These are phyloP conservation scores for Graphilbum sp. DNA, from an alignment of 2,329 filamentous ascomycete species.

Conservation along the genomic window DNA sequence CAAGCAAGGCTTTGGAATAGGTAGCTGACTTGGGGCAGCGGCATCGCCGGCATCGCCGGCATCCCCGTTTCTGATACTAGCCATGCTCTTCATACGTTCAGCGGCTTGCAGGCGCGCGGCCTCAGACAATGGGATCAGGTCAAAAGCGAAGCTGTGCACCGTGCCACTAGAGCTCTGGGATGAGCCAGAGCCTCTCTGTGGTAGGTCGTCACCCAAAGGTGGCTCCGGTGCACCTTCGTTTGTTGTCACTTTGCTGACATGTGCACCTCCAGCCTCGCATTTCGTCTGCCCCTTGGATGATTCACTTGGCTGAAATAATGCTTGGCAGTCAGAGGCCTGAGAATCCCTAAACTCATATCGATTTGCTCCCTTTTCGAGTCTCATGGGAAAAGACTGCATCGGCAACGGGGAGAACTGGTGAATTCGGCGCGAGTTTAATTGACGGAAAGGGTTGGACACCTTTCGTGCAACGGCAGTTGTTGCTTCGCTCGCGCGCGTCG, in stretches of 20 bases:
- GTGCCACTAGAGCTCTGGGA: constrained; percentile 7
- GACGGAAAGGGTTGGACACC: constrained; percentile 7
- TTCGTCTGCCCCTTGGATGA: too few species aligned
- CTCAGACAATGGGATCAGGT: constrained; percentile 15
- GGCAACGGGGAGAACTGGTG: constrained; percentile 5
- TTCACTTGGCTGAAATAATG: too few species aligned
- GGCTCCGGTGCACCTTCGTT: neutral
- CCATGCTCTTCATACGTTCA: neutral
- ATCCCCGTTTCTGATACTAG: neutral
- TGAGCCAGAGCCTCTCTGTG: constrained; percentile 5
- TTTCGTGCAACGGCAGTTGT: constrained; percentile 1
- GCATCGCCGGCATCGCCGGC: neutral
- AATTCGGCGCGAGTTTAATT: neutral
- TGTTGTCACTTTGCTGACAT: too few species aligned
- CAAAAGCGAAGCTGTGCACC: constrained; percentile 14
- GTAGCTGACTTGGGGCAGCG: neutral
- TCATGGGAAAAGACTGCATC: neutral
- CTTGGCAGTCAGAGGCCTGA: constrained; percentile 1
- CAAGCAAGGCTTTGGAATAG: neutral
- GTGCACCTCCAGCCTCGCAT: too few species aligned
- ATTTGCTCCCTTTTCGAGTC: constrained; percentile 1
- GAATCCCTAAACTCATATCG: constrained; percentile 8
- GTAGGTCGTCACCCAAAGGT: neutral
- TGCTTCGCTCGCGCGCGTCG: constrained; percentile 6
- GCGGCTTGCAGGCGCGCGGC: constrained; percentile 15